A percentile compares a stretch with the other conserved stretches of the same genome.
phyloP scores from a whole-genome alignment of 1,284 basidiomycete species.

The Cystobasidium pallidum region DNA sequence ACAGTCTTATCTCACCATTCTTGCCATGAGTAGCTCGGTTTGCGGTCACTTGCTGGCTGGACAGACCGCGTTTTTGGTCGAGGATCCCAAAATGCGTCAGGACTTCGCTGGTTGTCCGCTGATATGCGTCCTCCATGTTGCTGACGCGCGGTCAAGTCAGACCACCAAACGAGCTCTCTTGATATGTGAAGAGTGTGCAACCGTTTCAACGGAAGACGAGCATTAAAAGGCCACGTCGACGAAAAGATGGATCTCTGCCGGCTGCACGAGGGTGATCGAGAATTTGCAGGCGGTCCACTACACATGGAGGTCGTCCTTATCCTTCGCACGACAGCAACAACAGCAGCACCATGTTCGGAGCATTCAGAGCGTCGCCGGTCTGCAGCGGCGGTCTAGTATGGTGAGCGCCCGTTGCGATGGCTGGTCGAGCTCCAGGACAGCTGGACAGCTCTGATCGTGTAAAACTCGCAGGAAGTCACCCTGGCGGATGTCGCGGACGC shows the following conservation, averaged over 20 bases:
- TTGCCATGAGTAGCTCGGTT: conserved; percentile 32
- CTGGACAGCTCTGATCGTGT: not conserved
- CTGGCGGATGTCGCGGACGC: conserved; percentile 85
- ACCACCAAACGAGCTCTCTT: not conserved
- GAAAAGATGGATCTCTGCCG: conserved; percentile 8
- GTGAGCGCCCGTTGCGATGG: conserved; percentile 58
- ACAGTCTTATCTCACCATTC: conserved; percentile 28
- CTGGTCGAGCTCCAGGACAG: not conserved
- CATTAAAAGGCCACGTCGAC: conserved; percentile 3
- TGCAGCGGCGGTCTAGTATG: conserved; percentile 76
- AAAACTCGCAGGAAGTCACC: conserved; percentile 77
- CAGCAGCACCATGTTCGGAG: conserved; percentile 68
- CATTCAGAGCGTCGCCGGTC: conserved; percentile 70
- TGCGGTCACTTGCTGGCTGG: conserved; percentile 40
- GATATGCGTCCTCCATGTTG: conserved; percentile 48
- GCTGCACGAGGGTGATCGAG: conserved; percentile 6
- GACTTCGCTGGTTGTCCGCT: conserved; percentile 46
- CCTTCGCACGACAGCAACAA: not conserved
- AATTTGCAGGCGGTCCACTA: conserved; percentile 2
- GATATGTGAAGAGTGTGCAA: not conserved
- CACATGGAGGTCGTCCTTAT: not conserved
- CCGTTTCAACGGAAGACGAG: conserved; percentile 5
- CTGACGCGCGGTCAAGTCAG: conserved; percentile 1
- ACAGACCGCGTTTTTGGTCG: conserved; percentile 45
- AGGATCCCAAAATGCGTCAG: conserved; percentile 46